Evolutionary conservation across 805 yeast genomes (phyloP).

Genomic region (Hanseniaspora opuntiae): DNA sequence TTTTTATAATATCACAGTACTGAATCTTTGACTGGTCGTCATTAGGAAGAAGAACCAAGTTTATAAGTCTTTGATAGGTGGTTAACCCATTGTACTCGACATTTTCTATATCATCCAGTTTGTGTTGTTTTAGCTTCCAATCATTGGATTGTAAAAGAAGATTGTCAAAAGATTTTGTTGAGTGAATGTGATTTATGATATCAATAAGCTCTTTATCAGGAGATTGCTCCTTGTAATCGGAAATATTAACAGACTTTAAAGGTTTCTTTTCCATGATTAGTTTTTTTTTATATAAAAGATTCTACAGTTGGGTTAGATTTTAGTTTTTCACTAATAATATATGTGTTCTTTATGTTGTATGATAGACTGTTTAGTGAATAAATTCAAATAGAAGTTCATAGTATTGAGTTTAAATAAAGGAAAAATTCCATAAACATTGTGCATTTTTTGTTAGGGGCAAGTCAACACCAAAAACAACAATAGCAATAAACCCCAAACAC

Average conservation of each 20-base stretch:
- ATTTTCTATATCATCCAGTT: neutral
- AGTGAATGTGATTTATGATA: conserved; percentile 10
- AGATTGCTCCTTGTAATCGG: conserved; percentile 8
- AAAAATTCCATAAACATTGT: no score
- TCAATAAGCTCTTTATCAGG: conserved; percentile 4
- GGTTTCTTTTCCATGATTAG: neutral
- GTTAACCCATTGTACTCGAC: conserved; percentile 9
- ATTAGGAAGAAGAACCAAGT: conserved; percentile 1
- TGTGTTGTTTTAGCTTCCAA: conserved; percentile 10
- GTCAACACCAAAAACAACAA: no score
- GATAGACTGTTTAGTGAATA: no score
- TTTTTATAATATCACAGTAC: conserved; percentile 17
- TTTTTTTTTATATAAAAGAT: neutral
- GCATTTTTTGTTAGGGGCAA: no score
- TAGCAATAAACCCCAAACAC: no score
- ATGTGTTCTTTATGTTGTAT: no score
- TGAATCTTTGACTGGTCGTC: neutral
- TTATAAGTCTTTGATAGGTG: conserved; percentile 10
- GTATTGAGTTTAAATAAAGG: no score
- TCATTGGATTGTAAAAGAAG: neutral
- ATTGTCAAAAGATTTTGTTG: conserved; percentile 4
- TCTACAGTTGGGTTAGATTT: no score
- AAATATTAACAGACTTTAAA: neutral
- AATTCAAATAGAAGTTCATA: no score
- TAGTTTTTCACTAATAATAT: no score